Conservation (phyloP, 1,284 basidiomycete species). For the Leccinum cinnamomeum region DNA sequence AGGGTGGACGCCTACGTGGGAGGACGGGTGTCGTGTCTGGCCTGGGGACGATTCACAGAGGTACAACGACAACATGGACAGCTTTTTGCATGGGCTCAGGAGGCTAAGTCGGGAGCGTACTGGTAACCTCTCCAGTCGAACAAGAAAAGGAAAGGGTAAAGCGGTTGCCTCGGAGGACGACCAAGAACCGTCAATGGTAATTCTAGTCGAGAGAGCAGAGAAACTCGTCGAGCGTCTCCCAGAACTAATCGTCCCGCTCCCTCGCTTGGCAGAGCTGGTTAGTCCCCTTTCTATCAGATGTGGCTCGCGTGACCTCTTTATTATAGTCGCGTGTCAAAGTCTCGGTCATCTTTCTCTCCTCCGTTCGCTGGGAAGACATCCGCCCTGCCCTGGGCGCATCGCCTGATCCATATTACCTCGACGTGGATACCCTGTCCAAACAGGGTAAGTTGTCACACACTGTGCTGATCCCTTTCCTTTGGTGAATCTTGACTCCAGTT, state of each 20-base stretch:
- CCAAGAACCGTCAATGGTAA: slow-evolving; percentile 45
- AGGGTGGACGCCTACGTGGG: slow-evolving; percentile 54
- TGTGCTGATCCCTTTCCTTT: not conserved
- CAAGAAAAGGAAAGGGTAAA: slow-evolving; percentile 41
- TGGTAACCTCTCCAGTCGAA: slow-evolving; percentile 30
- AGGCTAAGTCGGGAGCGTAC: slow-evolving; percentile 31
- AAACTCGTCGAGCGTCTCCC: slow-evolving; percentile 61
- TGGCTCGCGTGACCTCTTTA: not conserved
- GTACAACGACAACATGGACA: slow-evolving; percentile 65
- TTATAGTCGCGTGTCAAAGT: slow-evolving; percentile 44
- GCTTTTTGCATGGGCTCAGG: slow-evolving; percentile 61
- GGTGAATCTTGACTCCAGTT: not conserved
- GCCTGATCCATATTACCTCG: slow-evolving; percentile 76
- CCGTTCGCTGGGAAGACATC: slow-evolving; percentile 73
- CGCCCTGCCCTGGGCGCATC: slow-evolving; percentile 69
- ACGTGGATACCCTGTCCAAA: slow-evolving; percentile 57
- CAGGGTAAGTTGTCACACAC: slow-evolving; percentile 46
- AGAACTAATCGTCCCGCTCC: slow-evolving; percentile 66
- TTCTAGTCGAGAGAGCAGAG: slow-evolving; percentile 72
- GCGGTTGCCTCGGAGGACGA: slow-evolving; percentile 22
- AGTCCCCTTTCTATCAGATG: slow-evolving; percentile 30
- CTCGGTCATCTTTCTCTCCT: slow-evolving; percentile 67
- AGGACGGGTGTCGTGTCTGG: slow-evolving; percentile 63
- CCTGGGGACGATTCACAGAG: slow-evolving; percentile 34
- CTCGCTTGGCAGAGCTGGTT: slow-evolving; percentile 75